Evolutionary conservation across 1,284 basidiomycete species (phyloP), one percentile per base, ranked within the genome.

Genomic region (Apiotrichum domesticum): DNA sequence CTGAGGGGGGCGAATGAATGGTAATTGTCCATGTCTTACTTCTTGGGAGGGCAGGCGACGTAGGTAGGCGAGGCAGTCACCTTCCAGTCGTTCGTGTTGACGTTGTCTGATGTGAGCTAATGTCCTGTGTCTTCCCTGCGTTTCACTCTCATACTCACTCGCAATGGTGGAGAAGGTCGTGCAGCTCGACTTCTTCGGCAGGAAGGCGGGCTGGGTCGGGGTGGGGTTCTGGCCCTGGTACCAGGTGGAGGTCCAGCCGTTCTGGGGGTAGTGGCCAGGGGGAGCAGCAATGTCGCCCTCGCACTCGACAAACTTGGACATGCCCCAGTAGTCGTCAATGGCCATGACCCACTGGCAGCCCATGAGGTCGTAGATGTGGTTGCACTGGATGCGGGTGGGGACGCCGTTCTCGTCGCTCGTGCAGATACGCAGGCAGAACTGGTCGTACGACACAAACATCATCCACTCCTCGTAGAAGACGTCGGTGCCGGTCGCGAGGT

Each of bases 401-500:
- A 70, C 70, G 45, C 69, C 72, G 15, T 65, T 64, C 63, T 69
- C 70, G 54, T 72, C 69, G 55, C 73, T 60, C 51, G 71, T 78
- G 59, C 77, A 78, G 65, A 78, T 71, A 56, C 77, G 72, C 46
- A 75, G 65, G 64, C 77, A 79, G 72, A 76, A 79, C 57, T 75
- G 64, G 63, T 73, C 64, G 67, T 72, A 72, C 6, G 74, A 70
- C 64, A 76, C 70, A 66, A 73, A 77, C 67, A 67, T 70, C 74
- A 75, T 80, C 79, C 79, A 80, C 65, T 81, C 79, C 64, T 80
- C 70, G 74, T 81, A 81, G 57, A 72, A 70, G 34, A 79, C 79
- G 53, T 80, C 79, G 43, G 65, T 52, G 21, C 79, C 79, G 15
- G 75, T 74, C 37, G 78, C 69, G 11, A 33, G 13, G 68, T 80